phyloP scores from a whole-genome alignment of 345 rosid genomes.

The Syzygium jambos region DNA sequence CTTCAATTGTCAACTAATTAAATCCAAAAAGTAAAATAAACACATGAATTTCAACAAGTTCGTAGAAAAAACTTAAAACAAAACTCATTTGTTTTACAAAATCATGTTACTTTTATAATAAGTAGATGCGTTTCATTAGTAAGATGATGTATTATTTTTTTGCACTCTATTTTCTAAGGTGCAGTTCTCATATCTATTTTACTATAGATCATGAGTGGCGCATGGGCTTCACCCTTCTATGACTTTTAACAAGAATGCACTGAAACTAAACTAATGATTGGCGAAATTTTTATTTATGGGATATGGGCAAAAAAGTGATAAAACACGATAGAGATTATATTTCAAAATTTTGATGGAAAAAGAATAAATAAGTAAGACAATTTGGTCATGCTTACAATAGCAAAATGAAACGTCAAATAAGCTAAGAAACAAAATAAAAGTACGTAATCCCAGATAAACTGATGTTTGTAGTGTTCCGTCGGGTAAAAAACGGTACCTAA shows the following conservation, averaged over 20 bases:
- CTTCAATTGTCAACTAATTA: too few relatives aligned
- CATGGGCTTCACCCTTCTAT: neutral
- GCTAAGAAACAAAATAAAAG: neutral
- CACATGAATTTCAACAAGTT: neutral
- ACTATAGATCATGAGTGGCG: accelerated
- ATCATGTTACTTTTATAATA: accelerated
- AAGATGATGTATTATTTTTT: neutral
- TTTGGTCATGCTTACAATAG: neutral
- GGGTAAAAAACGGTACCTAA: neutral
- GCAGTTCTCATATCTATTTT: neutral
- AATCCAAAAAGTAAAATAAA: too few relatives aligned
- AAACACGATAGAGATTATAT: neutral
- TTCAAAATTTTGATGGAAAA: neutral
- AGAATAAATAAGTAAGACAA: neutral
- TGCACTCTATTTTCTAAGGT: accelerated
- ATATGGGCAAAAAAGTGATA: too few relatives aligned
- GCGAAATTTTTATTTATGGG: too few relatives aligned
- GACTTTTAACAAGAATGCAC: too few relatives aligned
- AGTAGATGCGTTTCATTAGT: accelerated
- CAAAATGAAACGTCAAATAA: too few relatives aligned
- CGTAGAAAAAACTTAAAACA: accelerated
- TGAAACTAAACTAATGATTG: too few relatives aligned
- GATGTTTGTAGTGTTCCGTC: accelerated
- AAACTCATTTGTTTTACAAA: accelerated
- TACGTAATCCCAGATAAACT: neutral